phyloP scores from a whole-genome alignment of 208 protist species.

The Trypanosoma cruzi region DNA sequence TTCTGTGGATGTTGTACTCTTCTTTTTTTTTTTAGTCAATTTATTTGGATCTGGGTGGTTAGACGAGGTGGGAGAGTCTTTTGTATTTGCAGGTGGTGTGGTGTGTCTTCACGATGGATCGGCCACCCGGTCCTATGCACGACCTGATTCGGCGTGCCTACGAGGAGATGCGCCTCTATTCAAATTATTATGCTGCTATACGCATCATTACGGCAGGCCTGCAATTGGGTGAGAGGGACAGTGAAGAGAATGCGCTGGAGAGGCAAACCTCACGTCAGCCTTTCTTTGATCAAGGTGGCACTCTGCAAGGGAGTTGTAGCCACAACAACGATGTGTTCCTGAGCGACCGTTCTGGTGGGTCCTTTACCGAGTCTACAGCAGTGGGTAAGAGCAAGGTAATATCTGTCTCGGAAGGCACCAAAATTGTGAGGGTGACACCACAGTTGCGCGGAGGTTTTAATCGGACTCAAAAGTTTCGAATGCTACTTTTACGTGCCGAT shows the following conservation, averaged over 20 bases:
- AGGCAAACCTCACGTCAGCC: slow-evolving; percentile 13
- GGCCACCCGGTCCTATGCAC: slow-evolving; percentile 64
- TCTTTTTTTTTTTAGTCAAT: slow-evolving; percentile 22
- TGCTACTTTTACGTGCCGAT: slow-evolving; percentile 76
- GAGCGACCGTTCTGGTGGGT: too few species aligned
- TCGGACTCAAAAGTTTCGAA: slow-evolving; percentile 52
- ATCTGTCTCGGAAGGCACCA: slow-evolving; percentile 13
- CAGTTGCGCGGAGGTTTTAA: slow-evolving; percentile 39
- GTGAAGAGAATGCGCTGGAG: slow-evolving; percentile 19
- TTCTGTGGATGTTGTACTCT: neutral
- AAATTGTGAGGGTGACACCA: neutral
- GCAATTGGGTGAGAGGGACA: slow-evolving; percentile 14
- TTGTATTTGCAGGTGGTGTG: too few species aligned
- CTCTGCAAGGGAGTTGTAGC: neutral
- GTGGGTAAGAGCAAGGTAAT: too few species aligned
- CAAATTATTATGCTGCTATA: slow-evolving; percentile 64
- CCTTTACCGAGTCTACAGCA: too few species aligned
- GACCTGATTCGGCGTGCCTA: slow-evolving; percentile 64
- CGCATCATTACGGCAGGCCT: slow-evolving; percentile 47
- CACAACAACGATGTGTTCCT: neutral
- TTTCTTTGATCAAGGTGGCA: neutral
- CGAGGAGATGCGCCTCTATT: slow-evolving; percentile 61
- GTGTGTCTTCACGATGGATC: slow-evolving; percentile 33
- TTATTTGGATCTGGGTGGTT: too few species aligned
- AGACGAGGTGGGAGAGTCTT: too few species aligned